Percentiles rank a stretch among this genome's conserved stretches.
Conservation (phyloP, 257 asterid species). For the Solanum virginianum region DNA sequence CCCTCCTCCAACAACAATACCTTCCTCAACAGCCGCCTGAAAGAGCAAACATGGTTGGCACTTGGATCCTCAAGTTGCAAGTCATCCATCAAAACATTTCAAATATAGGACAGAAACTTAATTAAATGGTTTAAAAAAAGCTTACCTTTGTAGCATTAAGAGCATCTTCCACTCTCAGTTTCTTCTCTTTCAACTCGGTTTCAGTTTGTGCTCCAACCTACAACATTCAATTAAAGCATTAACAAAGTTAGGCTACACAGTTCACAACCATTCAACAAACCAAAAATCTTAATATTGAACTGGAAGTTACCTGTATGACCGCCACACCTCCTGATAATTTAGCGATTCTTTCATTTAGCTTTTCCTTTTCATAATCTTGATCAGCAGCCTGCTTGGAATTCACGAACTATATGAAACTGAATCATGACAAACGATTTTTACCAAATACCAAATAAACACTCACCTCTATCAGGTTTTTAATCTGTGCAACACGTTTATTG, state of each 20-base stretch:
- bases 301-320: constrained; percentile 69
- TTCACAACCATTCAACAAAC: neutral
- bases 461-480: constrained; percentile 81
- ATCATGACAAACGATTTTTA: neutral
- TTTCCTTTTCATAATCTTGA: constrained; percentile 90
- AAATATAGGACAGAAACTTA: neutral
- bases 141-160: constrained; percentile 93
- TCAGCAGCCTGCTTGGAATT: constrained; percentile 53
- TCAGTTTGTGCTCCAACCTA: constrained; percentile 99
- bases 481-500: constrained; percentile 72
- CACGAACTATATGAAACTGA: neutral
- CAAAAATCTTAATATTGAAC: neutral
- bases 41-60: neutral
- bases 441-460: neutral
- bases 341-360: constrained; percentile 82
- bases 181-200: constrained; percentile 92
- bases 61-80: neutral
- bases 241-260: neutral
- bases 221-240: constrained; percentile 2
- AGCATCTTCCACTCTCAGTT: constrained; percentile 97
- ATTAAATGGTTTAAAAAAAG: neutral
- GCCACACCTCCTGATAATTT: constrained; percentile 98
- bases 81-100: neutral
- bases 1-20: constrained; percentile 98
- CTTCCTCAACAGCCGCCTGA: constrained; percentile 99